Conservation (phyloP, 2,329 filamentous ascomycete genomes). For the Fusarium cicatricum region DNA sequence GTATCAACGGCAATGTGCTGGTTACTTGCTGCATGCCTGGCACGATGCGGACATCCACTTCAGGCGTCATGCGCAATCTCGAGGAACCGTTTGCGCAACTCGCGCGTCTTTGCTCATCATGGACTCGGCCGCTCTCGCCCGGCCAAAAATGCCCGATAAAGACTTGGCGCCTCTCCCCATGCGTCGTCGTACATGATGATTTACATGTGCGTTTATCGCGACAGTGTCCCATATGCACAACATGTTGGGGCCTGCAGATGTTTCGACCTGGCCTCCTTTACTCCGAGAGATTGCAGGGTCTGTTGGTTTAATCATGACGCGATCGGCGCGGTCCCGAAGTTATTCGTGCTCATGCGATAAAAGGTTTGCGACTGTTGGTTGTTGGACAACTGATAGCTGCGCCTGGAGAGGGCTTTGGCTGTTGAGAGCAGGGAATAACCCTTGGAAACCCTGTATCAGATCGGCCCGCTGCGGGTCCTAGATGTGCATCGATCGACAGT, state of each 20-base stretch:
- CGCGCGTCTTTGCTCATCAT: not conserved
- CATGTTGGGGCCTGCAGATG: conserved; percentile 7
- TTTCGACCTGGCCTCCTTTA: not conserved
- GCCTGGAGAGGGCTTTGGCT: conserved; percentile 6
- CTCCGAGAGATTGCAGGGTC: conserved; percentile 9
- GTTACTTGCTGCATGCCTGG: not conserved
- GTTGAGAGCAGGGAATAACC: conserved; percentile 6
- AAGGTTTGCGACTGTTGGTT: conserved; percentile 15
- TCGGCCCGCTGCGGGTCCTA: conserved; percentile 34
- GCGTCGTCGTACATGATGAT: conserved; percentile 3
- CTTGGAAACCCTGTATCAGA: conserved; percentile 29
- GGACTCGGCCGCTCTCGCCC: not conserved
- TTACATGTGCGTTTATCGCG: conserved; percentile 5
- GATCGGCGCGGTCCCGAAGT: conserved; percentile 17
- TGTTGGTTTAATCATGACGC: conserved; percentile 14
- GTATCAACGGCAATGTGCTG: conserved; percentile 11
- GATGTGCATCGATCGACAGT: conserved; percentile 32
- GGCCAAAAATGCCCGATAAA: not conserved
- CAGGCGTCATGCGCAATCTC: conserved; percentile 9
- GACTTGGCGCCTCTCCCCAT: conserved; percentile 1
- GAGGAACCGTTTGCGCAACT: conserved; percentile 10
- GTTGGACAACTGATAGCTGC: too few species aligned
- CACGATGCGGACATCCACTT: conserved; percentile 7
- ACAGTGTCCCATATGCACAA: conserved; percentile 19
- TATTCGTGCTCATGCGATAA: conserved; percentile 4